These are phyloP conservation scores for Cryoendolithus antarcticus DNA, from an alignment of 2,329 filamentous ascomycete genomes.

Conservation along the genomic window DNA sequence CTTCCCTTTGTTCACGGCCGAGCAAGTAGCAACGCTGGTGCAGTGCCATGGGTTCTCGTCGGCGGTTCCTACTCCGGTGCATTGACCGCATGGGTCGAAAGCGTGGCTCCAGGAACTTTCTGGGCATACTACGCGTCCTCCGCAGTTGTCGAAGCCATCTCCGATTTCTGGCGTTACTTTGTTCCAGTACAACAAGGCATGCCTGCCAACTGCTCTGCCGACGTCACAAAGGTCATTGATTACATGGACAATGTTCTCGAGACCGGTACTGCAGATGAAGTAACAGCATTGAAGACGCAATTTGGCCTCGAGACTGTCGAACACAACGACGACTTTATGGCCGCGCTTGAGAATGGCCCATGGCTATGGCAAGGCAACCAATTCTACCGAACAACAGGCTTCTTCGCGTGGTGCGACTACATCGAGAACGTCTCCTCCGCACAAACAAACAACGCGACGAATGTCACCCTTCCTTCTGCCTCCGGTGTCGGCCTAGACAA, in stretches of 20 bases:
- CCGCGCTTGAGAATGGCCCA: constrained; percentile 42
- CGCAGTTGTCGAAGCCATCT: constrained; percentile 43
- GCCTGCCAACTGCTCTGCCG: constrained; percentile 45
- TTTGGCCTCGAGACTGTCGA: constrained; percentile 41
- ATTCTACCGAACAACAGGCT: constrained; percentile 32
- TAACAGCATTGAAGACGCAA: constrained; percentile 35
- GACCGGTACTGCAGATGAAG: constrained; percentile 18
- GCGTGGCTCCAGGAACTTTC: constrained; percentile 42
- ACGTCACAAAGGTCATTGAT: constrained; percentile 40
- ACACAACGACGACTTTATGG: constrained; percentile 42
- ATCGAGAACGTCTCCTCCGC: constrained; percentile 20
- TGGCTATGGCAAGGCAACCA: constrained; percentile 46
- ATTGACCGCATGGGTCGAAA: constrained; percentile 44
- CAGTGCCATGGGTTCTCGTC: constrained; percentile 44
- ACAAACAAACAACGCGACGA: constrained; percentile 17
- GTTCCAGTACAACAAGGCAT: constrained; percentile 44
- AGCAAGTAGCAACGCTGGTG: constrained; percentile 36
- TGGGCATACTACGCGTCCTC: constrained; percentile 49
- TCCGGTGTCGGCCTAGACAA: constrained; percentile 41
- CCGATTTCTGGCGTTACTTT: constrained; percentile 49
- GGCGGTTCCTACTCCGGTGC: constrained; percentile 48
- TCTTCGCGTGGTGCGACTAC: constrained; percentile 35
- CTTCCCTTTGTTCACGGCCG: constrained; percentile 40
- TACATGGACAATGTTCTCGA: constrained; percentile 30
- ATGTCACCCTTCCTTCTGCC: constrained; percentile 22